Percentiles rank a stretch among this genome's conserved stretches.
These are phyloP conservation scores for Vaccinium myrtillus DNA, from an alignment of 148 eudicot species.

Conservation along the genomic window DNA sequence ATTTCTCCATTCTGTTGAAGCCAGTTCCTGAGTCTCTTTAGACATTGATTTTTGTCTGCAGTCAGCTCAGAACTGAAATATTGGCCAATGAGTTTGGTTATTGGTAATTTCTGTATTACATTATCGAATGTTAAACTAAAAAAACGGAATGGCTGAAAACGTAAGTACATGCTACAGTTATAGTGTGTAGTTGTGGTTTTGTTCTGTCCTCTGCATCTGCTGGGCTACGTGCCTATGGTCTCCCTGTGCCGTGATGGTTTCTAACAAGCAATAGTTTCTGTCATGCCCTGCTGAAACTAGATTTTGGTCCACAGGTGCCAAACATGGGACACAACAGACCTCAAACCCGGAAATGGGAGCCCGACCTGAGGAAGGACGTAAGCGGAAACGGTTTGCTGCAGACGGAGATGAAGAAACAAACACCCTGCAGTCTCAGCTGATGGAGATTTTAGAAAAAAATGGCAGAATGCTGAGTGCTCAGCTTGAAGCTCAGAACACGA, in stretches of 20 bases:
- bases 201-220: background rate
- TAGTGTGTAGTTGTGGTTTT: slow-evolving; percentile 3
- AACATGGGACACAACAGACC: slow-evolving; percentile 36
- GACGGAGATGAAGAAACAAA: slow-evolving; percentile 39
- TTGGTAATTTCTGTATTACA: background rate
- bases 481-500: slow-evolving; percentile 71
- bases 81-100: background rate
- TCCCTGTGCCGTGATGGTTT: background rate
- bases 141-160: background rate
- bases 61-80: background rate
- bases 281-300: background rate
- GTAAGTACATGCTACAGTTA: background rate
- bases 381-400: slow-evolving; percentile 46
- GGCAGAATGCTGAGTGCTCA: slow-evolving; percentile 60
- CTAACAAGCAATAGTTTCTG: background rate
- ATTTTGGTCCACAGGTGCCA: slow-evolving; percentile 34
- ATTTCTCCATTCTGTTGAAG: background rate
- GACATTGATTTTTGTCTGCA: background rate
- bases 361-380: slow-evolving; percentile 48
- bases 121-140: background rate
- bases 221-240: background rate
- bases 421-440: slow-evolving; percentile 40
- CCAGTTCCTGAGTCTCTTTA: background rate
- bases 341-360: slow-evolving; percentile 41
- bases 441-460: slow-evolving; percentile 66